Conservation (phyloP, 805 yeast genomes). For the Nakazawaea sp. region DNA sequence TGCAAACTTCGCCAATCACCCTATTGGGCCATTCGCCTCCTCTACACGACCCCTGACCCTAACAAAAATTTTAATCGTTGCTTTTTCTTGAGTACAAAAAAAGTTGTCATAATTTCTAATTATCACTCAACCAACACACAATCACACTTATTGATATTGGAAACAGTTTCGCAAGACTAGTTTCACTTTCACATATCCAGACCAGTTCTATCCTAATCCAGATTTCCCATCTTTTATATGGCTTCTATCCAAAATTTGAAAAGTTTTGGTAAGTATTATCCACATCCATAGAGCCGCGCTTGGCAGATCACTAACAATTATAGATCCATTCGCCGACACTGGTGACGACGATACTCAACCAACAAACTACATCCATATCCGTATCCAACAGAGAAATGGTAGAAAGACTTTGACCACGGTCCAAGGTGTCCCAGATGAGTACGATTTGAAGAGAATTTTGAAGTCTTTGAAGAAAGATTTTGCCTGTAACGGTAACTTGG, state of each 20-base stretch:
- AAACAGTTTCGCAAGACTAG: no score
- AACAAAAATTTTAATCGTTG: no score
- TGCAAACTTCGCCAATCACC: no score
- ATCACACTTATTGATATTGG: no score
- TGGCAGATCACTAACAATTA: neutral
- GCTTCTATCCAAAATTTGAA: conserved; percentile 89
- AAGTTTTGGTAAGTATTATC: conserved; percentile 50
- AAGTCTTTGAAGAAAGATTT: conserved; percentile 95
- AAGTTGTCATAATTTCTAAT: no score
- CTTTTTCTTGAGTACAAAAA: no score
- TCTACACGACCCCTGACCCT: no score
- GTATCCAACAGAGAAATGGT: conserved; percentile 99
- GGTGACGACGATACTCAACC: conserved; percentile 98
- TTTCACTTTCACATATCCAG: neutral
- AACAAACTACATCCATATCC: conserved; percentile 92
- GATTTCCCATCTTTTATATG: conserved; percentile 34
- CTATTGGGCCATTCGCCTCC: no score
- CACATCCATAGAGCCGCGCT: neutral
- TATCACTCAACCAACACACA: no score
- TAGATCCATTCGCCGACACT: conserved; percentile 98
- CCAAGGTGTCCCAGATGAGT: conserved; percentile 94
- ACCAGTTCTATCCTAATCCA: neutral
- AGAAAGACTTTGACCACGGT: conserved; percentile 98
- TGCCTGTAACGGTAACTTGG: conserved; percentile 98
- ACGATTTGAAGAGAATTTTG: conserved; percentile 88